phyloP scores from a whole-genome alignment of 306 rosid species.

The Fragaria ananassa region DNA sequence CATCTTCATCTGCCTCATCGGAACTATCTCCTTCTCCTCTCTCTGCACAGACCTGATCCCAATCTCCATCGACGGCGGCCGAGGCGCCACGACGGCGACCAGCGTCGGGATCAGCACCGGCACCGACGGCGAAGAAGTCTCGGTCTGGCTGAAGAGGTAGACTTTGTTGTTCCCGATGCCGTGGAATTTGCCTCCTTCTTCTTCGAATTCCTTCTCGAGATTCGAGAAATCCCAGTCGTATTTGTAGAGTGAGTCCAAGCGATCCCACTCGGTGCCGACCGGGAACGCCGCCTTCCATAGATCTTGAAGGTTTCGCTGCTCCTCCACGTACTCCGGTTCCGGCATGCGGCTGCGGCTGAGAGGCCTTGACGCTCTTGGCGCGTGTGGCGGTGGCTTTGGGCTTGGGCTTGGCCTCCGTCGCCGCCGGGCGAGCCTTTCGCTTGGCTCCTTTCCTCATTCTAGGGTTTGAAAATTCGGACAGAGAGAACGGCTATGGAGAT shows the following conservation, averaged over 20 bases:
- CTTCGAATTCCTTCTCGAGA: conserved; percentile 63
- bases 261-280: conserved; percentile 55
- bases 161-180: conserved; percentile 50
- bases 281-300: conserved; percentile 48
- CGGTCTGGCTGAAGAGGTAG: conserved; percentile 82
- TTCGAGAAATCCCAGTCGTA: conserved; percentile 53
- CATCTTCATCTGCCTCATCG: conserved; percentile 98
- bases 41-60: conserved; percentile 92
- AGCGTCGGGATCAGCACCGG: conserved; percentile 4
- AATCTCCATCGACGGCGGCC: conserved; percentile 85
- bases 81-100: conserved; percentile 62
- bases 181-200: conserved; percentile 63
- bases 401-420: conserved; percentile 26
- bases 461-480: background rate
- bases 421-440: conserved; percentile 40
- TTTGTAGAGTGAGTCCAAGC: conserved; percentile 35
- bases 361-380: conserved; percentile 50
- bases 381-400: conserved; percentile 31
- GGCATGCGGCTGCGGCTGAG: conserved; percentile 33
- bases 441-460: conserved; percentile 51
- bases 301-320: conserved; percentile 44
- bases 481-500: background rate
- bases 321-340: conserved; percentile 43
- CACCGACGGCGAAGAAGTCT: conserved; percentile 14
- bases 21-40: conserved; percentile 81